Percentiles rank a stretch among this genome's conserved stretches.
phyloP scores from a whole-genome alignment of 768 basidiomycete genomes.

The Suillus cothurnatus region DNA sequence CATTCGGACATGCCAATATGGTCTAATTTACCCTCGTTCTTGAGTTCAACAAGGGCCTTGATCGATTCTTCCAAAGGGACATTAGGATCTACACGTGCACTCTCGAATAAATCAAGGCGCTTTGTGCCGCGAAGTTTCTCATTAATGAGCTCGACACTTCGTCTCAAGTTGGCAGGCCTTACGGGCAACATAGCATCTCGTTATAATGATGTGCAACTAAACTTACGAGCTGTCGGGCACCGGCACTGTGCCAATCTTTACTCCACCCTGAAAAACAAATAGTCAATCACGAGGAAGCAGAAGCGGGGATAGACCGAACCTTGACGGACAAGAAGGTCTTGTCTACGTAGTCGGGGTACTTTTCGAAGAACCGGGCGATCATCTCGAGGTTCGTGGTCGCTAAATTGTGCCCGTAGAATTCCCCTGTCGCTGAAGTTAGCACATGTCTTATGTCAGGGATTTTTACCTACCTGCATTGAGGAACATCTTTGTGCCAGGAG shows the following conservation, averaged over 20 bases:
- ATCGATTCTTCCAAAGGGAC: constrained; percentile 49
- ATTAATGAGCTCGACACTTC: constrained; percentile 50
- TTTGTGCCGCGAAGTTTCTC: constrained; percentile 51
- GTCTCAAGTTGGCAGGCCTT: constrained; percentile 43
- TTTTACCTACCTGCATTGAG: constrained; percentile 47
- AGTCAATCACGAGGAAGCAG: background rate
- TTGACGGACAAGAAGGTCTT: constrained; percentile 40
- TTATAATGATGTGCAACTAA: background rate
- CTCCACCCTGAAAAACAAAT: constrained; percentile 22
- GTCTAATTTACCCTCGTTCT: constrained; percentile 38
- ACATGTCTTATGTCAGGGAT: background rate
- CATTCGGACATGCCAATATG: constrained; percentile 64
- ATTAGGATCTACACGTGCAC: constrained; percentile 47
- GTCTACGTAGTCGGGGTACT: constrained; percentile 38
- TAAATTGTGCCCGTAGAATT: constrained; percentile 56
- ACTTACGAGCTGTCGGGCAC: constrained; percentile 20
- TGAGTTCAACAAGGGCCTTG: constrained; percentile 43
- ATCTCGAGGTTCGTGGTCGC: constrained; percentile 50
- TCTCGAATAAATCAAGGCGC: constrained; percentile 62
- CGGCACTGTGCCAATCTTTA: background rate
- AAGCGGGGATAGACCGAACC: constrained; percentile 12
- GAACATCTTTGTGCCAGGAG: constrained; percentile 47
- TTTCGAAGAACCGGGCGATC: constrained; percentile 50
- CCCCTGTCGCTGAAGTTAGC: constrained; percentile 32
- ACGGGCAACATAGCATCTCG: constrained; percentile 15